Conservation (phyloP, 441 rosid species). For the Dalechampia spathulata region DNA sequence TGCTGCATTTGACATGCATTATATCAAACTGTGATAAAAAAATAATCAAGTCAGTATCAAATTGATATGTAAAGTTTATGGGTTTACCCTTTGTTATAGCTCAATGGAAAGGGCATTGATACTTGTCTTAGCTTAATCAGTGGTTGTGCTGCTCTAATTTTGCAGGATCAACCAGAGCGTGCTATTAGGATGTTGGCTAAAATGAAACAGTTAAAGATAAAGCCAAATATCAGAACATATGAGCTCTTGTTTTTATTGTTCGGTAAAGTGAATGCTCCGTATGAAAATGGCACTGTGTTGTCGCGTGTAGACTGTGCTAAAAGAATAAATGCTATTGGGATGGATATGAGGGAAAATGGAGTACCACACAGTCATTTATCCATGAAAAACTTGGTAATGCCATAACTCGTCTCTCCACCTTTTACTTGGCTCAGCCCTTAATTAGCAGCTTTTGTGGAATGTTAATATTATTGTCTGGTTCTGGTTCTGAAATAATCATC, state of each 20-base stretch:
- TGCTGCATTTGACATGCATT: background rate
- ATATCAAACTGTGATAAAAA: background rate
- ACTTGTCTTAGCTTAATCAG: too few species aligned
- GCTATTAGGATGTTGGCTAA: slow-evolving; percentile 58
- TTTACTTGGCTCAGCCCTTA: slow-evolving; percentile 8
- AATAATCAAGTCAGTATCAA: background rate
- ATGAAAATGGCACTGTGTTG: slow-evolving; percentile 50
- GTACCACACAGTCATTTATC: slow-evolving; percentile 60
- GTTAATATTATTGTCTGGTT: background rate
- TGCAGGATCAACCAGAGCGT: slow-evolving; percentile 82
- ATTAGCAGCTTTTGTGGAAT: slow-evolving; percentile 8
- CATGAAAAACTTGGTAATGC: slow-evolving; percentile 57
- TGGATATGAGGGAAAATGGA: slow-evolving; percentile 66
- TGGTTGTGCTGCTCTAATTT: slow-evolving; percentile 12
- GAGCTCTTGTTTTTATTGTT: slow-evolving; percentile 69
- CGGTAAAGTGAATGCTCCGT: slow-evolving; percentile 69
- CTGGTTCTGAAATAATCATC: too few species aligned
- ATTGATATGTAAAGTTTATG: background rate
- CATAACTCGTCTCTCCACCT: slow-evolving; percentile 9
- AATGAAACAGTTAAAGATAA: slow-evolving; percentile 55
- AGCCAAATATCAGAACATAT: slow-evolving; percentile 61
- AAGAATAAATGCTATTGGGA: slow-evolving; percentile 69
- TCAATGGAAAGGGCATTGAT: background rate
- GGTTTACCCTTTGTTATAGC: background rate
- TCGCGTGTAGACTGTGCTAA: slow-evolving; percentile 52